Base-by-base conservation (phyloP, 148 eudicot species). In the Amaranthus palmeri region DNA sequence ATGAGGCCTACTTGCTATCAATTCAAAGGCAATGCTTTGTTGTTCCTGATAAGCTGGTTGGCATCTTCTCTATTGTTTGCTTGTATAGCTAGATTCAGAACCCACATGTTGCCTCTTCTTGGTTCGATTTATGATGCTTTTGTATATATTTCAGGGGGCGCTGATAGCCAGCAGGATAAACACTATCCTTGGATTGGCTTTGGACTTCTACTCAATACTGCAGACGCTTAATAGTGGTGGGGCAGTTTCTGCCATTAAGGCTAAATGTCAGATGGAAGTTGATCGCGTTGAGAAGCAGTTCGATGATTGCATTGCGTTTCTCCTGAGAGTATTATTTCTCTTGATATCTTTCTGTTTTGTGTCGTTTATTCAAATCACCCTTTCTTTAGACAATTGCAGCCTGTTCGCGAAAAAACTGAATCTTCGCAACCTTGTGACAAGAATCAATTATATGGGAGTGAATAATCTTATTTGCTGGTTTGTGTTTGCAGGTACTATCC, bases 21-120 rank as follows among this genome's bases (percentile, higher is more conserved):
- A 91, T 95, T 74, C 98, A 95, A 79, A 77, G 98, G 55, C 98
- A 89, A 76, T 91, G 98, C 81, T 95, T 95, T 82, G 97, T 91
- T 71, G 97, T 89, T 81, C 98, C 98, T 46, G 98, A 95, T 78
- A 95, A 89, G 81, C 88, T 95, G 88, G 98, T 95, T 63, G 61
- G 74, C 75, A 47, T 65, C 64, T 15, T 77, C 44, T 45, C 46
- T 55, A 65, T 59, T 55, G 7, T 57, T 18, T 56, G 12, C 7
- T 52, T 67, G 54, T 41, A 10, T 55, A 10, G 18, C 15, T 64
- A 47, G 11, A 40, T 9, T 3, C 14, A 44, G 44, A 41, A 9
- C 49, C 55, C 46, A 41, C 45, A 36, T 51, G 25, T 10, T 2
- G 41, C 15, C 10, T 58, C 44, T 6, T 58, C 44, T 43, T 68